Evolutionary conservation across 2,329 filamentous ascomycete species (phyloP).

Genomic region (Talaromyces sp.): DNA sequence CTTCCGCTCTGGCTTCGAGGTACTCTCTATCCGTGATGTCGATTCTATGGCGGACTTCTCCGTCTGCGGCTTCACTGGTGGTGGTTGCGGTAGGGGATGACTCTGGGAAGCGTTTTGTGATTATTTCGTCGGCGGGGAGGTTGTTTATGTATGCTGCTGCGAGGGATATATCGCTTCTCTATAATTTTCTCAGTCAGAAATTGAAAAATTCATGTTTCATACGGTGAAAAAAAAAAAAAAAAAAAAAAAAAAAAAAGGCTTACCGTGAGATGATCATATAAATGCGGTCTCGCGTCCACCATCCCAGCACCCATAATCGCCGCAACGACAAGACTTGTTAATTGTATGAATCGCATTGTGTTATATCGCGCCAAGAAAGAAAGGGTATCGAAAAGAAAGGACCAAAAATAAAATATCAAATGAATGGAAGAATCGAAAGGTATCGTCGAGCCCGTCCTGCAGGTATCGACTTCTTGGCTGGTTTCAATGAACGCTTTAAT

Average conservation of each 20-base stretch:
- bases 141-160: conserved; percentile 5
- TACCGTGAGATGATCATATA: neutral
- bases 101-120: neutral
- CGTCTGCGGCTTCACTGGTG: neutral
- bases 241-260: neutral
- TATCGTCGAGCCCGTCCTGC: conserved; percentile 1
- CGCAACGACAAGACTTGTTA: neutral
- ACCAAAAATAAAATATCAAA: neutral
- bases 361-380: neutral
- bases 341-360: neutral
- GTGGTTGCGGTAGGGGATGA: no score
- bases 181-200: neutral
- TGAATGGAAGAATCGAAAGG: neutral
- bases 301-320: neutral
- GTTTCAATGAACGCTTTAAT: neutral
- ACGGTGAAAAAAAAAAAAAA: no score
- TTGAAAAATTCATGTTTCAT: neutral
- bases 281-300: neutral
- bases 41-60: neutral
- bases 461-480: neutral
- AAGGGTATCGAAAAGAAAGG: neutral
- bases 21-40: neutral
- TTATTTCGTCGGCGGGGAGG: neutral
- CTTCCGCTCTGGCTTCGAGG: neutral
- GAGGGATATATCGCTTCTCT: neutral